Percentiles rank a stretch among this genome's conserved stretches.
Evolutionary conservation across 495 filamentous ascomycete species (phyloP).

Genomic region (Pseudomonodictys pantanalensis): DNA sequence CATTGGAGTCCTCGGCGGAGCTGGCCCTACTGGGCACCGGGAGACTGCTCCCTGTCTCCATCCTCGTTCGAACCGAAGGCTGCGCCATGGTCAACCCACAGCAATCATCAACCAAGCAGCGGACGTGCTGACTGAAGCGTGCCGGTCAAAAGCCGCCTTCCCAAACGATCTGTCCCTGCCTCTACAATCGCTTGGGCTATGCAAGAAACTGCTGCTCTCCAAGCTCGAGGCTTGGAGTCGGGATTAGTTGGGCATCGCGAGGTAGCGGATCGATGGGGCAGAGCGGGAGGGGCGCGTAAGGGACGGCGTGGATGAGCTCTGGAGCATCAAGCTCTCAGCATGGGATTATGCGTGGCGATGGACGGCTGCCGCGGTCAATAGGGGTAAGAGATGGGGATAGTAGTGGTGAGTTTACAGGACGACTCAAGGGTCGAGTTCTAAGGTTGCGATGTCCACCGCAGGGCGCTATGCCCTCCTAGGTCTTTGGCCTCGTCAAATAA

Average conservation of each 20-base stretch:
- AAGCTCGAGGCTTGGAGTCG: constrained; percentile 37
- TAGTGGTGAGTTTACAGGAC: constrained; percentile 6
- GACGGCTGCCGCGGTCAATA: not conserved
- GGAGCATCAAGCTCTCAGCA: constrained; percentile 8
- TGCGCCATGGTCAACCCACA: too few relatives aligned
- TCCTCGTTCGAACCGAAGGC: constrained; percentile 23
- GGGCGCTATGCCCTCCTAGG: too few relatives aligned
- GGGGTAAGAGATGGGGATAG: not conserved
- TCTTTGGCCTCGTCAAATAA: constrained; percentile 23
- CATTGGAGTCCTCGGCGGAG: constrained; percentile 34
- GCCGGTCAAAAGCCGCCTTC: constrained; percentile 1
- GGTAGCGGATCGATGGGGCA: constrained; percentile 20
- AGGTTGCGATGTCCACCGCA: constrained; percentile 28
- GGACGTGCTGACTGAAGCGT: constrained; percentile 13
- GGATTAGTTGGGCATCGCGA: constrained; percentile 26
- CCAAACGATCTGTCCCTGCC: not conserved
- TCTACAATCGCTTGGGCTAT: not conserved
- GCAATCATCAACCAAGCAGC: constrained; percentile 22
- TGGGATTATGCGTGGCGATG: not conserved
- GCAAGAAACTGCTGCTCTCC: constrained; percentile 17
- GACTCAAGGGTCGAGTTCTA: constrained; percentile 22
- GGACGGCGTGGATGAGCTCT: not conserved
- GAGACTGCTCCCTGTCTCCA: constrained; percentile 33
- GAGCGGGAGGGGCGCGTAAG: constrained; percentile 7
- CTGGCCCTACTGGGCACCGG: constrained; percentile 18